Conservation (phyloP, 2,329 filamentous ascomycete genomes). For the Calonectria henricotiae region DNA sequence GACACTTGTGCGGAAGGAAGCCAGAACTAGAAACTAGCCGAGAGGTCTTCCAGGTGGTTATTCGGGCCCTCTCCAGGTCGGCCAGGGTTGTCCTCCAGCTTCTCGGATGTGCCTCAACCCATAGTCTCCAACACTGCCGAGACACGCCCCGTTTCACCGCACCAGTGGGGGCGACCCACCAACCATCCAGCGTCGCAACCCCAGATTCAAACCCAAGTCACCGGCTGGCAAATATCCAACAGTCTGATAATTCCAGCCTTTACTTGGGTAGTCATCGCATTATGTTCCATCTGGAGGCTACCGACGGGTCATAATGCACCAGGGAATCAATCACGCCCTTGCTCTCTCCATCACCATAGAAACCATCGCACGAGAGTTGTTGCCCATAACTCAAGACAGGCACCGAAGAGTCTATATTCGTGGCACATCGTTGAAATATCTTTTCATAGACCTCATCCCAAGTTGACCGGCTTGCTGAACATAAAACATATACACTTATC, state of each 20-base stretch:
- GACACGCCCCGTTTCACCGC: constrained; percentile 46
- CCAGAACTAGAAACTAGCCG: background rate
- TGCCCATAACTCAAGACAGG: too few relatives aligned
- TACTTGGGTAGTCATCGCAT: background rate
- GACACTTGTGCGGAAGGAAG: background rate
- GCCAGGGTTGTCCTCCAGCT: constrained; percentile 9
- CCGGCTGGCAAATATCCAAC: background rate
- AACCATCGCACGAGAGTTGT: background rate
- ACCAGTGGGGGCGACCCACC: constrained; percentile 19
- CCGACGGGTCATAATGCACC: background rate
- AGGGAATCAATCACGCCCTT: background rate
- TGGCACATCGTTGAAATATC: too few relatives aligned
- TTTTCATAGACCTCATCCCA: too few relatives aligned
- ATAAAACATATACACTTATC: too few relatives aligned
- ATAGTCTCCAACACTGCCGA: constrained; percentile 37
- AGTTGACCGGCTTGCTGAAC: too few relatives aligned
- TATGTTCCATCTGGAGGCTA: background rate
- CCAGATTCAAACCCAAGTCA: background rate
- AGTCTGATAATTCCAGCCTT: background rate
- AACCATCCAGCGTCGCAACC: background rate
- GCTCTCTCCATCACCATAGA: background rate
- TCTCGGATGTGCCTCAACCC: constrained; percentile 49
- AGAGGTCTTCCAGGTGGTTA: background rate
- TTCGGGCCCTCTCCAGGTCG: constrained; percentile 38
- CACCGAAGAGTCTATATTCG: too few relatives aligned